Conservation (phyloP, 1,284 basidiomycete genomes). For the Ganoderma sp. region DNA sequence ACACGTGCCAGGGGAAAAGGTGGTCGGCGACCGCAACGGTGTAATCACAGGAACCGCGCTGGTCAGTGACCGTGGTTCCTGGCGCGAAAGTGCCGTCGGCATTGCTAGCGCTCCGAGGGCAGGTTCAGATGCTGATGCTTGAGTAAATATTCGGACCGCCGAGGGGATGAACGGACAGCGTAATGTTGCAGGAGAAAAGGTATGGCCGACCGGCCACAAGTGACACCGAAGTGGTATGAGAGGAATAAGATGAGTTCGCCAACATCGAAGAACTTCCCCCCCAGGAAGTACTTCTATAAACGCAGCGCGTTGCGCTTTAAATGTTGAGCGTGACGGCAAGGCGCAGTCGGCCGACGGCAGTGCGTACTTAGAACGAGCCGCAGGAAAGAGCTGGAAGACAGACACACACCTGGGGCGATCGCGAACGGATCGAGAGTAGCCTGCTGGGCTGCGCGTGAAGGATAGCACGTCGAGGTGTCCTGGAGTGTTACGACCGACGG, state of each 20-base stretch:
- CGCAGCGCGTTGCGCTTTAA: neutral
- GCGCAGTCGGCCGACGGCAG: neutral
- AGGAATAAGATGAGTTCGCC: neutral
- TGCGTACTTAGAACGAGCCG: neutral
- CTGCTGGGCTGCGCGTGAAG: neutral
- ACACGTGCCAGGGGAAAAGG: neutral
- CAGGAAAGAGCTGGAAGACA: neutral
- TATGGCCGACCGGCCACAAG: neutral
- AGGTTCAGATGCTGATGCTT: neutral
- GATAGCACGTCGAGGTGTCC: neutral
- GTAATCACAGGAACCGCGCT: neutral
- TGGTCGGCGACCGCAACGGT: neutral
- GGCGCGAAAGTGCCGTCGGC: neutral
- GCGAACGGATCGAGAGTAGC: conserved; percentile 4
- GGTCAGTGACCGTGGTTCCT: neutral
- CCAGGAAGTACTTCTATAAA: neutral
- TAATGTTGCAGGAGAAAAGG: neutral
- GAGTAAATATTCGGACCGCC: no score
- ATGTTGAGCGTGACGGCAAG: neutral
- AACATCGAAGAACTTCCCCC: neutral
- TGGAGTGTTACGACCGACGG: neutral
- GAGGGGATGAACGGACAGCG: neutral
- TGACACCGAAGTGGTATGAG: neutral
- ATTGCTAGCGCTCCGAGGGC: neutral
- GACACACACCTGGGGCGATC: conserved; percentile 5